These are phyloP conservation scores for Cyclotella distinguenda DNA, from an alignment of 108 stramenopile genomes.

Conservation along the genomic window DNA sequence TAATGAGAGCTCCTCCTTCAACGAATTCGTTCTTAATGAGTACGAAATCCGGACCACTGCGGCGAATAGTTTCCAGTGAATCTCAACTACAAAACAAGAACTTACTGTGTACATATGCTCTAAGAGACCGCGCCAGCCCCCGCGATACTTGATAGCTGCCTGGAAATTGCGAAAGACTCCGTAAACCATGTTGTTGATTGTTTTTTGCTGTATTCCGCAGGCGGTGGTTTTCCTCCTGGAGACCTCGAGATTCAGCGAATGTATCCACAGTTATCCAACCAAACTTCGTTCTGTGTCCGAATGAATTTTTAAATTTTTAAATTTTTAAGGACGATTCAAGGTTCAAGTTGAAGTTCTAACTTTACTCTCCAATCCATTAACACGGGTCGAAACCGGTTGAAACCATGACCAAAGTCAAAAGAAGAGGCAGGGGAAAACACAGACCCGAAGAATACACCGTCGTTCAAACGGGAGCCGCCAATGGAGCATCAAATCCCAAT, in stretches of 20 bases:
- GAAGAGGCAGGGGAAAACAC: too few relatives aligned
- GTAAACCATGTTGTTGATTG: slow-evolving; percentile 58
- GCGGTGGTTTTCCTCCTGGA: not conserved
- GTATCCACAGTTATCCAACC: not conserved
- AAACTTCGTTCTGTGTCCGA: too few relatives aligned
- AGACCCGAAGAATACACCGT: too few relatives aligned
- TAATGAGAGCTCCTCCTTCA: not conserved
- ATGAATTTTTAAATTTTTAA: too few relatives aligned
- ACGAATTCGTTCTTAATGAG: not conserved
- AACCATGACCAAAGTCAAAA: too few relatives aligned
- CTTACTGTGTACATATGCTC: slow-evolving; percentile 92
- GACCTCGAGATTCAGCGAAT: not conserved
- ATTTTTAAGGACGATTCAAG: too few relatives aligned
- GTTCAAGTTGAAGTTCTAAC: too few relatives aligned
- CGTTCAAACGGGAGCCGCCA: too few relatives aligned
- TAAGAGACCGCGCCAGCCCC: slow-evolving; percentile 88
- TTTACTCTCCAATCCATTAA: too few relatives aligned
- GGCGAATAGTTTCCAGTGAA: not conserved
- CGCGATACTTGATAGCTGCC: slow-evolving; percentile 75
- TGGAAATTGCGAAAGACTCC: slow-evolving; percentile 67
- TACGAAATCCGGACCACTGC: not conserved
- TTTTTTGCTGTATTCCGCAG: not conserved
- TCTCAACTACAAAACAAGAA: not conserved
- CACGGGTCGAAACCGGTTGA: too few relatives aligned
- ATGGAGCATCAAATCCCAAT: too few relatives aligned